A percentile compares a stretch with the other conserved stretches of the same genome.
These are phyloP conservation scores for Teratosphaeria viscida DNA, from an alignment of 2,329 filamentous ascomycete genomes.

Conservation along the genomic window DNA sequence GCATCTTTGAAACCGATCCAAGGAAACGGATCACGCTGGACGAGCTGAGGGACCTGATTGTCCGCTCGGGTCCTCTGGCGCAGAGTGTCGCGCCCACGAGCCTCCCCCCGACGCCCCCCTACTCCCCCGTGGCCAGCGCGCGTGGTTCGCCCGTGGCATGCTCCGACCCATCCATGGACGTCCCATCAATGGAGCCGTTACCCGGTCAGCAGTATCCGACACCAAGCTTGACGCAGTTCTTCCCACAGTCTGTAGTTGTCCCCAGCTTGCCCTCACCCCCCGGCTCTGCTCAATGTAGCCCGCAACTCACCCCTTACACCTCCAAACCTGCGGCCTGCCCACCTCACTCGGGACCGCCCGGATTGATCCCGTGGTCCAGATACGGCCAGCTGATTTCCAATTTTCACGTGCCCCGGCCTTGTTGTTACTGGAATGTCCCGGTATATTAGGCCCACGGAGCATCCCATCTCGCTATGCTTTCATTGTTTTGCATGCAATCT, in stretches of 20 bases:
- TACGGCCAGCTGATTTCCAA: slow-evolving; percentile 18
- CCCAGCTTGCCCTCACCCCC: slow-evolving; percentile 13
- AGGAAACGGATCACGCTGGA: slow-evolving; percentile 69
- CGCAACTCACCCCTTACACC: slow-evolving; percentile 18
- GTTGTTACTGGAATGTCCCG: slow-evolving; percentile 14
- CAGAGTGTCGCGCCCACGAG: slow-evolving; percentile 31
- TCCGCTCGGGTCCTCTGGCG: slow-evolving; percentile 67
- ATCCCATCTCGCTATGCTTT: too few relatives aligned
- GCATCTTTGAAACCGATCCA: slow-evolving; percentile 81
- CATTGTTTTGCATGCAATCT: background rate
- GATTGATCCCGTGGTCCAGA: slow-evolving; percentile 4
- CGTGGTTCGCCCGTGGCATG: slow-evolving; percentile 8
- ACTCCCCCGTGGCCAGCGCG: slow-evolving; percentile 30
- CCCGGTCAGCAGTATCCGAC: slow-evolving; percentile 18
- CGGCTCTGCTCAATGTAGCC: slow-evolving; percentile 16
- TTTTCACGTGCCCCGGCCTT: slow-evolving; percentile 15
- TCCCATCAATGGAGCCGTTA: slow-evolving; percentile 19
- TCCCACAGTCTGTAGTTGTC: background rate
- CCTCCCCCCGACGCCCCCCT: slow-evolving; percentile 34
- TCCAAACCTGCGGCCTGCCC: slow-evolving; percentile 10
- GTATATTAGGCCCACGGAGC: slow-evolving; percentile 6
- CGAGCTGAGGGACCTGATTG: slow-evolving; percentile 67
- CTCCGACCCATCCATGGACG: slow-evolving; percentile 9
- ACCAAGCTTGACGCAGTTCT: background rate
- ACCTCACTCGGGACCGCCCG: slow-evolving; percentile 2